phyloP scores from a whole-genome alignment of 345 rosid species.

The Eucalyptus pauciflora region DNA sequence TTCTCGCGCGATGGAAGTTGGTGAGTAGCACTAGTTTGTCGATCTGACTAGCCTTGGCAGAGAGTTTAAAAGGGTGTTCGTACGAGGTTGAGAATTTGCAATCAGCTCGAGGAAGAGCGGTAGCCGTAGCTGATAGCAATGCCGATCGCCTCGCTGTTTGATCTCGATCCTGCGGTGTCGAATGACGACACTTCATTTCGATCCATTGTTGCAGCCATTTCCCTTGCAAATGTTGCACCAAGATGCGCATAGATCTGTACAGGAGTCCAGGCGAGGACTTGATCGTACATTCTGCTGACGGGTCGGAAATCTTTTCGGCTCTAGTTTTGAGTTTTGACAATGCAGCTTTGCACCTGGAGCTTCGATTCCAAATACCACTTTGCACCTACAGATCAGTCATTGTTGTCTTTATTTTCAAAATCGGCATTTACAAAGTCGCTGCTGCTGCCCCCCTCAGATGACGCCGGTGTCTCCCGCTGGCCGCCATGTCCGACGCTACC shows the following conservation, averaged over 20 bases:
- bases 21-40: neutral
- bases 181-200: too few relatives aligned
- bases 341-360: neutral
- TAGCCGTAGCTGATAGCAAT: too few relatives aligned
- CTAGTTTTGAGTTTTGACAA: fast-evolving
- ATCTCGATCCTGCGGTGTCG: too few relatives aligned
- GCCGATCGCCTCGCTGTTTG: too few relatives aligned
- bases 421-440: neutral
- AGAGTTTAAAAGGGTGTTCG: neutral
- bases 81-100: too few relatives aligned
- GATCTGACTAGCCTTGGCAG: neutral
- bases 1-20: neutral
- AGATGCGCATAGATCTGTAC: too few relatives aligned
- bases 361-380: neutral
- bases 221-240: too few relatives aligned
- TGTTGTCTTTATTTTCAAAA: neutral
- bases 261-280: too few relatives aligned
- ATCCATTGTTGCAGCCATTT: too few relatives aligned
- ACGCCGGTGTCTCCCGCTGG: neutral
- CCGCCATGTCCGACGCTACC: neutral
- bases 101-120: too few relatives aligned
- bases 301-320: neutral
- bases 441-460: neutral
- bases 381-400: neutral
- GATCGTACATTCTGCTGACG: too few relatives aligned